Base-by-base conservation (phyloP, 164 flowering plant genomes). In the Chloranthus sessilifolius region DNA sequence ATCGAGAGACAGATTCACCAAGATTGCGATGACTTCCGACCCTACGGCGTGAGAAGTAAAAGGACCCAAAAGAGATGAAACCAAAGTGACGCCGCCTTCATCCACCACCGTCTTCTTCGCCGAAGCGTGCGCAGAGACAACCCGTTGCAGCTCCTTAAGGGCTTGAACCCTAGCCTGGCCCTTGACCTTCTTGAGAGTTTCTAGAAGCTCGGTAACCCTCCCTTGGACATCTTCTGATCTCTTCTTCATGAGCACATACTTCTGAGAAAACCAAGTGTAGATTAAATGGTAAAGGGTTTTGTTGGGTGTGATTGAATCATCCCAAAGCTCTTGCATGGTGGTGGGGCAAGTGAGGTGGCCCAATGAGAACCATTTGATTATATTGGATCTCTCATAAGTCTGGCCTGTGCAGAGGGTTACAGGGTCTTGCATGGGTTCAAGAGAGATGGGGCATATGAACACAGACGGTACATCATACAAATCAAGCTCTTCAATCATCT, bases 11-110 rank as follows among this genome's bases (percentile, higher is more conserved):
- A 89, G 69, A 60, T 76, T 73, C 44, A 82, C 95, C 23, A 89
- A 72, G 63, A 86, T 80, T 12, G 76, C 85, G 59, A 89, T 60
- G 7, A 66, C 77, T 57, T 89, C 97, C 0, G 82, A 86, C 25
- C 97, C 97, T 29, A 89, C 97, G 1, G 82, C 86, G 42, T 89
- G 86, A 3, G 90, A 76, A 16, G 97, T 89, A 52, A 89, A 86
- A 11, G 88, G 92, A 37, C 95, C 97, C 14, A 89, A 55, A 26
- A 86, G 60, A 35, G 88, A 79, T 7, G 77, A 66, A 20, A 89
- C 40, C 49, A 83, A 31, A 29, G 65, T 31, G 41, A 80, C 58
- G n/a, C 97, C 95, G 36, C 85, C 90, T 31, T 74, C 68, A 34
- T 78, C 88, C 6, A 74, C 75, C 50, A 80, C 74, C 0, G 83